These are phyloP conservation scores for Combretum micranthum DNA, from an alignment of 345 rosid species.

Conservation along the genomic window DNA sequence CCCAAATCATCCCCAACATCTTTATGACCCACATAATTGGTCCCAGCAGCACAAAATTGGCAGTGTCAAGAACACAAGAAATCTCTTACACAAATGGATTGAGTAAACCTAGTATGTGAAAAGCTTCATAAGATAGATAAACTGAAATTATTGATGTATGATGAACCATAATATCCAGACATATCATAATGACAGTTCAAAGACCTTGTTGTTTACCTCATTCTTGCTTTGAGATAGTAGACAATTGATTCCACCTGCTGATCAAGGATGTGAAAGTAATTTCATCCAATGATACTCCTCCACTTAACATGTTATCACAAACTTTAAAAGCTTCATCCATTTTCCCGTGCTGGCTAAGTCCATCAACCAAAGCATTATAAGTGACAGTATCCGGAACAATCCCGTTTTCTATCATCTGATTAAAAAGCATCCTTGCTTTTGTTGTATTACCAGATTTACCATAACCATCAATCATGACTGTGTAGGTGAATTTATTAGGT, in stretches of 20 bases:
- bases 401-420: constrained; percentile 54
- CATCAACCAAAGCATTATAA: constrained; percentile 46
- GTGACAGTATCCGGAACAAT: constrained; percentile 56
- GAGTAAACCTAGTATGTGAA: no score
- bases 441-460: constrained; percentile 48
- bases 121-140: no score
- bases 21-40: no score
- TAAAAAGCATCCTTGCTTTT: constrained; percentile 54
- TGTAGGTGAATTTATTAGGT: constrained; percentile 76
- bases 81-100: no score
- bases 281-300: constrained; percentile 42
- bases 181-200: no score
- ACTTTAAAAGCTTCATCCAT: constrained; percentile 43
- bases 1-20: no score
- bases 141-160: no score
- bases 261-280: constrained; percentile 56
- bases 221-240: constrained; percentile 21
- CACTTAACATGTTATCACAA: constrained; percentile 25
- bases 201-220: no score
- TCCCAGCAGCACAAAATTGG: no score
- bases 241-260: constrained; percentile 34
- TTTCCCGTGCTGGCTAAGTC: constrained; percentile 55
- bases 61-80: no score
- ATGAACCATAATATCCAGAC: no score
- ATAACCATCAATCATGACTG: constrained; percentile 59